Base-by-base conservation (phyloP, 257 asterid species). In the Fraxinus americana region DNA sequence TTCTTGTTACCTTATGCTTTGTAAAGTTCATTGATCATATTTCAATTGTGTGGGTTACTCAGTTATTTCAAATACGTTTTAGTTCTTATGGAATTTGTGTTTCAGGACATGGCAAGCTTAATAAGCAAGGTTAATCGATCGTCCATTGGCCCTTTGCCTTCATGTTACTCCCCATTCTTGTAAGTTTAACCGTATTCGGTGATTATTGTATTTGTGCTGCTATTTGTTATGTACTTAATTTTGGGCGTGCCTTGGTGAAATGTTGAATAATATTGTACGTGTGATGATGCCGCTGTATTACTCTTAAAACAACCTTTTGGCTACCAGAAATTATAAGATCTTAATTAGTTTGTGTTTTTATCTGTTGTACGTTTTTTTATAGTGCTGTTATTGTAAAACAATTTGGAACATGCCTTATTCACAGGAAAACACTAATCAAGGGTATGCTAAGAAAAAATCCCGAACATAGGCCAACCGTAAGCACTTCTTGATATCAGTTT, bases 371-470 rank as follows among this genome's bases (percentile, higher is more conserved):
- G 63, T 71, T 73, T 72, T 48, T 16, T 48, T 29, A 39, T 78
- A 23, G 10, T 43, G 77, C 32, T 0, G 38, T 9, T 14, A 1
- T 35, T 71, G 72, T 50, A 52, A 59, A 59, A 59, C 27, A 59
- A 19, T 81, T 68, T 32, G 17, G 29, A 27, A 69, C 59, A 52
- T 57, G 68, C 72, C 65, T 70, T 32, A 7, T 75, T 80, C 41
- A 76, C 94, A 96, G 98, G 92, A 96, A 93, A 89, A 61, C 90
- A 13, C 87, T 96, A 35, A 93, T 96, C 91, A 93, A 90, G 88
- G 90, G 96, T 85, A 96, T 96, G 99, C 95, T 96, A 67, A 86
- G 99, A 79, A 96, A 96, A 89, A 96, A 90, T 84, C 99, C 99
- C 0, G 99, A 93, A 83, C 97, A 96, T 79, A 96, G 98, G 67